Conservation (phyloP, 2,329 filamentous ascomycete species). For the Escovopsis sp. region DNA sequence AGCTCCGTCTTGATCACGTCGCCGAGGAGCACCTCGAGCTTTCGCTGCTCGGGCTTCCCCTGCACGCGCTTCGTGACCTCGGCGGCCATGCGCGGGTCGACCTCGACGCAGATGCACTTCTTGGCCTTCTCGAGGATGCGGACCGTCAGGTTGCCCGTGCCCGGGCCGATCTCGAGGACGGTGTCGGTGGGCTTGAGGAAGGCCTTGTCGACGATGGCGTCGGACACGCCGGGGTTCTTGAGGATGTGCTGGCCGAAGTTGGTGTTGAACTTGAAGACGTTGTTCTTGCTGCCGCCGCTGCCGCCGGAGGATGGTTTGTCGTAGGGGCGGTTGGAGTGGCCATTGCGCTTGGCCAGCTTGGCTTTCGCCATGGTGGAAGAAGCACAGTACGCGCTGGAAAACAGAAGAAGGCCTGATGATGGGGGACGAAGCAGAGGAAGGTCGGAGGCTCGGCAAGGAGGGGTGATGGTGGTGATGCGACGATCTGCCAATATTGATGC, state of each 20-base stretch:
- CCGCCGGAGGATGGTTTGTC: constrained; percentile 18
- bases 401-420: no score
- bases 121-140: constrained; percentile 79
- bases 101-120: constrained; percentile 69
- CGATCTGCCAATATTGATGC: no score
- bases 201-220: constrained; percentile 58
- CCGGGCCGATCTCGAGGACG: constrained; percentile 84
- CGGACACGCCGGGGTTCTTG: constrained; percentile 76
- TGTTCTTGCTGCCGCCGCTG: constrained; percentile 39
- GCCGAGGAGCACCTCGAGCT: constrained; percentile 75
- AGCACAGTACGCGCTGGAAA: no score
- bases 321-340: constrained; percentile 27
- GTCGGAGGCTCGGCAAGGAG: no score
- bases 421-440: no score
- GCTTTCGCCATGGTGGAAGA: constrained; percentile 34
- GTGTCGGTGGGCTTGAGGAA: constrained; percentile 79
- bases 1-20: constrained; percentile 76
- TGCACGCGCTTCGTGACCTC: constrained; percentile 91
- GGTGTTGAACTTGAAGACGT: constrained; percentile 96
- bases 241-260: constrained; percentile 78
- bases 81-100: constrained; percentile 92
- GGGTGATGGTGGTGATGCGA: no score
- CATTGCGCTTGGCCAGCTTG: constrained; percentile 35
- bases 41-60: constrained; percentile 68
- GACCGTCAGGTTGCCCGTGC: constrained; percentile 78